Conservation (phyloP, 78 protist species). For the Cavenderia fasciculata region DNA sequence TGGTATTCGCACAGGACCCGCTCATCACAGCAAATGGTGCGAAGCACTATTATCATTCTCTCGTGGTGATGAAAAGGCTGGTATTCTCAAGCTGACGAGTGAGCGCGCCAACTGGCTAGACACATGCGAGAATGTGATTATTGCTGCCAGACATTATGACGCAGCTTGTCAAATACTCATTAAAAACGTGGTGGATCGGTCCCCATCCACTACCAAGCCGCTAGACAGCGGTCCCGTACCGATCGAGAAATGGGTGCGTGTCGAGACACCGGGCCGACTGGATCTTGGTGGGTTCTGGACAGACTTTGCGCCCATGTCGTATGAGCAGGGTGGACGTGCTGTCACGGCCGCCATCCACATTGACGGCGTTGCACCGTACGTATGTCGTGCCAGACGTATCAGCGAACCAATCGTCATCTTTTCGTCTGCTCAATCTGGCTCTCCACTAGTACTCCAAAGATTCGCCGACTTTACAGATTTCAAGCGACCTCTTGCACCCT, state of each 20-base stretch:
- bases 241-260: slow-evolving; percentile 1
- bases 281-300: slow-evolving; percentile 78
- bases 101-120: slow-evolving; percentile 54
- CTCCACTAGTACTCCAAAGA: not conserved
- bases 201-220: not conserved
- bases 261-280: slow-evolving; percentile 49
- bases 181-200: slow-evolving; percentile 34
- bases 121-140: slow-evolving; percentile 24
- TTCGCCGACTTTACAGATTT: slow-evolving; percentile 22
- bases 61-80: slow-evolving; percentile 24
- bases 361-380: slow-evolving; percentile 14
- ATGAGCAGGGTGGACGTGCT: slow-evolving; percentile 69
- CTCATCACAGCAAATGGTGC: slow-evolving; percentile 6
- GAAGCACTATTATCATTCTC: slow-evolving; percentile 10
- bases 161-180: slow-evolving; percentile 66
- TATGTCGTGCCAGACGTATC: slow-evolving; percentile 5
- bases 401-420: not conserved
- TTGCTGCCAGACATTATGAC: slow-evolving; percentile 68
- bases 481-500: slow-evolving; percentile 19
- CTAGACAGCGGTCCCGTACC: not conserved
- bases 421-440: too few species aligned
- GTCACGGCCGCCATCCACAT: slow-evolving; percentile 47
- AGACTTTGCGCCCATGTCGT: slow-evolving; percentile 74
- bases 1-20: slow-evolving; percentile 64
- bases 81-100: slow-evolving; percentile 15